Conservation (phyloP, 257 asterid species). For the Paraleonurus japonicus region DNA sequence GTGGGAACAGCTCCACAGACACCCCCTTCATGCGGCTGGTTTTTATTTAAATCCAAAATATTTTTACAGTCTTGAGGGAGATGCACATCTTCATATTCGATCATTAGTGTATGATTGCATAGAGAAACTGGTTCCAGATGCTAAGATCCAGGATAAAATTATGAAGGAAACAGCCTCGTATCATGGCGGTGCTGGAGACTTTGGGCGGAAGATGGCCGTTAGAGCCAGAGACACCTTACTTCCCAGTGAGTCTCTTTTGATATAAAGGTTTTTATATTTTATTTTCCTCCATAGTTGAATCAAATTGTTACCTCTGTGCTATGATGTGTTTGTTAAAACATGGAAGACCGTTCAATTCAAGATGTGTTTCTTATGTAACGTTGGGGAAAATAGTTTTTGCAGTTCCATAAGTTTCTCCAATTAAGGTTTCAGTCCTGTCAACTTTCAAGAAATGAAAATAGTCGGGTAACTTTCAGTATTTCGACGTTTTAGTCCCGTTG, state of each 20-base stretch:
- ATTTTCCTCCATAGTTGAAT: not conserved
- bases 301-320: not conserved
- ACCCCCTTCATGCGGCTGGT: constrained; percentile 94
- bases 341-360: not conserved
- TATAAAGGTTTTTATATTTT: not conserved
- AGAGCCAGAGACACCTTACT: constrained; percentile 83
- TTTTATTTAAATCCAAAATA: constrained; percentile 89
- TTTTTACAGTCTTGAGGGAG: constrained; percentile 80
- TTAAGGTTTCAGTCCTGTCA: no score
- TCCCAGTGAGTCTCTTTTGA: constrained; percentile 58
- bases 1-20: constrained; percentile 78
- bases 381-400: not conserved
- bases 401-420: no score
- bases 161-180: constrained; percentile 78
- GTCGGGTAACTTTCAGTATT: no score
- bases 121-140: constrained; percentile 82
- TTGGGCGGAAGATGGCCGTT: constrained; percentile 92
- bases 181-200: constrained; percentile 77
- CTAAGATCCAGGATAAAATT: constrained; percentile 69
- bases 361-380: not conserved
- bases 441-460: no score
- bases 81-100: constrained; percentile 63
- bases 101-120: constrained; percentile 83
- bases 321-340: not conserved
- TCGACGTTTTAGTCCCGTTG: no score